phyloP scores from a whole-genome alignment of 2,329 filamentous ascomycete genomes.

The Phyllosticta capitalensis region DNA sequence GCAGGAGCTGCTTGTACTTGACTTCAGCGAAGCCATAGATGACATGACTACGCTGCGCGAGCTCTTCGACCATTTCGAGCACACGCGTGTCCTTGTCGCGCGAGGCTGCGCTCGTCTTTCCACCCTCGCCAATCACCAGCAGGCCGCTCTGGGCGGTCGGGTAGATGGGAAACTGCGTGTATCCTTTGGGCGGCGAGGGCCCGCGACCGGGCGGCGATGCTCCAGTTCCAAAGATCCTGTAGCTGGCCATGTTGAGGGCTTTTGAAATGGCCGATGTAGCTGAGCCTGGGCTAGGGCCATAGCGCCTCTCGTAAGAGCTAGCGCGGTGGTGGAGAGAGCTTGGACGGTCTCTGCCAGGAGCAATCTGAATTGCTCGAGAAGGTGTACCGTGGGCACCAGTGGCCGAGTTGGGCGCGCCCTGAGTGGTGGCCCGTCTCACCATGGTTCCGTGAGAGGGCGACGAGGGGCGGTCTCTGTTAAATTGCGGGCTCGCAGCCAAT shows the following conservation, averaged over 20 bases:
- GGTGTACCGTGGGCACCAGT: slow-evolving; percentile 61
- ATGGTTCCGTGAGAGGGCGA: slow-evolving; percentile 54
- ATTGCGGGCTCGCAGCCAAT: slow-evolving; percentile 69
- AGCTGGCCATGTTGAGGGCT: slow-evolving; percentile 86
- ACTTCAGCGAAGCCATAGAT: slow-evolving; percentile 97
- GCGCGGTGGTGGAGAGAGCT: slow-evolving; percentile 59
- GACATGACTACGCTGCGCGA: slow-evolving; percentile 86
- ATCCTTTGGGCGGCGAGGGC: slow-evolving; percentile 63
- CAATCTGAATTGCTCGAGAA: slow-evolving; percentile 66
- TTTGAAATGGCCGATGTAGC: slow-evolving; percentile 89
- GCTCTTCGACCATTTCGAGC: slow-evolving; percentile 78
- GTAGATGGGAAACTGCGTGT: slow-evolving; percentile 77
- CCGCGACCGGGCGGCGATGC: slow-evolving; percentile 54
- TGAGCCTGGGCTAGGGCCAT: slow-evolving; percentile 62
- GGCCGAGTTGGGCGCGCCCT: slow-evolving; percentile 58
- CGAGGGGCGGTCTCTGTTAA: slow-evolving; percentile 34
- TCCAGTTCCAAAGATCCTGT: slow-evolving; percentile 61
- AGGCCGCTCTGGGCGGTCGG: slow-evolving; percentile 61
- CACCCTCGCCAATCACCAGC: slow-evolving; percentile 52
- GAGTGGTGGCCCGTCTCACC: slow-evolving; percentile 67
- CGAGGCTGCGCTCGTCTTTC: slow-evolving; percentile 42
- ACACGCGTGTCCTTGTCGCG: slow-evolving; percentile 72
- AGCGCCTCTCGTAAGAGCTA: slow-evolving; percentile 73
- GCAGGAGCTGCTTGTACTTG: slow-evolving; percentile 95
- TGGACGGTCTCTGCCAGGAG: slow-evolving; percentile 53